Evolutionary conservation across 2,329 filamentous ascomycete genomes (phyloP).

Genomic region (Metarhizium robertsii): DNA sequence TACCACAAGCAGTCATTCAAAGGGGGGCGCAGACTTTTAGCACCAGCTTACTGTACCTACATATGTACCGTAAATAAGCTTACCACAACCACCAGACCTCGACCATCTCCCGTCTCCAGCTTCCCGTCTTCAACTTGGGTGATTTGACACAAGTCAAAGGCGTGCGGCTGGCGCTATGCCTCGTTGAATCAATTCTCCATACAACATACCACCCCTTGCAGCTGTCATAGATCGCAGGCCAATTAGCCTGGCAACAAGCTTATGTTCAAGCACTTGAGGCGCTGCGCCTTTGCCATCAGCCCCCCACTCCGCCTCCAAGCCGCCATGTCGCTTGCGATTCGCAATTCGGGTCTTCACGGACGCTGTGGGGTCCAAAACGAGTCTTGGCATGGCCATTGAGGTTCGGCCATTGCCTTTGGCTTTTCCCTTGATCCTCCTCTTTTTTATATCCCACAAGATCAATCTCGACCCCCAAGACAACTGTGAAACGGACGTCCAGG

Average conservation of each 20-base stretch:
- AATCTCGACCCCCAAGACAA: not conserved
- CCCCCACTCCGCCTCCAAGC: not conserved
- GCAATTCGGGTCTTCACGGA: conserved; percentile 1
- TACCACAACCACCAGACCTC: no score
- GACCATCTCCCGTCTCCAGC: no score
- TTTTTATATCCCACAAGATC: not conserved
- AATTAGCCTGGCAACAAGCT: not conserved
- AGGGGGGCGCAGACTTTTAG: no score
- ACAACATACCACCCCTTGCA: no score
- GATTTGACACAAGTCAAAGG: no score
- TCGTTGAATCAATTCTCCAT: no score
- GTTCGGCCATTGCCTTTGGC: not conserved
- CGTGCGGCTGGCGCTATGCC: no score
- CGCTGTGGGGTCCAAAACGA: conserved; percentile 1
- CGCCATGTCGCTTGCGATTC: not conserved
- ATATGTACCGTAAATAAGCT: no score
- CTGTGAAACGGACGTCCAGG: not conserved
- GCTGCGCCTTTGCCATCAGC: not conserved
- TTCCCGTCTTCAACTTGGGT: no score
- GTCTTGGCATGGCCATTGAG: not conserved
- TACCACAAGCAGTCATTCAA: no score
- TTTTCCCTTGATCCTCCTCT: not conserved
- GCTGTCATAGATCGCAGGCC: conserved; percentile 3
- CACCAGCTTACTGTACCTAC: no score
- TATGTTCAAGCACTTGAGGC: no score